Evolutionary conservation across 2,329 filamentous ascomycete genomes (phyloP), one percentile per base, ranked within the genome.

Genomic region (Talaromyces marneffei): DNA sequence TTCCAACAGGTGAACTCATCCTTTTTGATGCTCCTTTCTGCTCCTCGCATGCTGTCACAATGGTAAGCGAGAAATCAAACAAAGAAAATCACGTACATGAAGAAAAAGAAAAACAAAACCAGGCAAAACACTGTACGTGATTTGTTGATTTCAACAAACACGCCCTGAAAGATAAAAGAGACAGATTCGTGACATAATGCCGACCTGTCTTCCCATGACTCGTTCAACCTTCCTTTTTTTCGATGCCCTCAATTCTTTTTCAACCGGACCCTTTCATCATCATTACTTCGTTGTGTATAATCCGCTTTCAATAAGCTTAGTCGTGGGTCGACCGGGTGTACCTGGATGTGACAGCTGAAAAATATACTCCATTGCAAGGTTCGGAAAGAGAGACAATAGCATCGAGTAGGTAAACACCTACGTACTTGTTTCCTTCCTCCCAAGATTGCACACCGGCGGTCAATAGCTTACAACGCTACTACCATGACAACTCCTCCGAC

Each of bases 1-100:
- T 40, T 52, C 31, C 27, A 57, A 50, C 27, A 31, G 46, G 52
- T 35, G 31, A 23, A 18, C 35, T 39, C 33, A 55, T 55, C 35
- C 20, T 35, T 46, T 46, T 37, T n/a, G n/a, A n/a, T 25, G 40
- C 14, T 37, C 25, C 31, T 59, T 31, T 27, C 20, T 52, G 23
- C 35, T 55, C 27, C 33, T 59, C 40, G 40, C 40, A 57, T 57
- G 29, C 37, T 33, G 8, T 23, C 25, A n/a, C 40, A 27, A 40
- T 59, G 46, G 35, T 55, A 50, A 52, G 46, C 33, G 44, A 52
- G 44, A 50, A 40, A 40, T 31, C 3, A 40, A 39, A 52, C 57
- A 59, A 59, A 59, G 57, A 53, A n/a, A 52, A 52, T 10, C 63
- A 61, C 63, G 18, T 14, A 18, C 27, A 42, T 2, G 35, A 25